Conservation (phyloP, 2,329 filamentous ascomycete genomes). For the Parastagonospora avenae region DNA sequence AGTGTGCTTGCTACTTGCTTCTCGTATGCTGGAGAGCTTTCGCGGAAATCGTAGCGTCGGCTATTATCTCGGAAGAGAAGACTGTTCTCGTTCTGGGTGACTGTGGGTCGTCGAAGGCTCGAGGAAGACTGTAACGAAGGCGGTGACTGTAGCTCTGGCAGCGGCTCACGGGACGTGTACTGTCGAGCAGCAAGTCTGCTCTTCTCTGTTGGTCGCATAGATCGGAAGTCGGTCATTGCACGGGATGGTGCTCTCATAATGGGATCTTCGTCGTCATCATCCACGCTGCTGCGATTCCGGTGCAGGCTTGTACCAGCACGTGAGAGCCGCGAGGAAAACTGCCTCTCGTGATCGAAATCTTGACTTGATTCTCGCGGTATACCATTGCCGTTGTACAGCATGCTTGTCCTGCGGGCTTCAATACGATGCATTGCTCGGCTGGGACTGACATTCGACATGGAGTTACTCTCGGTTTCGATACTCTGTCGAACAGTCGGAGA, state of each 20-base stretch:
- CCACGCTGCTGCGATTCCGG: conserved; percentile 39
- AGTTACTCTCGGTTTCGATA: conserved; percentile 44
- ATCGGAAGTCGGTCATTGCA: conserved; percentile 53
- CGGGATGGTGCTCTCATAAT: conserved; percentile 54
- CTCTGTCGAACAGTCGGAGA: conserved; percentile 39
- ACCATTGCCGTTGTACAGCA: conserved; percentile 23
- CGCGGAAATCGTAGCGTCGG: conserved; percentile 34
- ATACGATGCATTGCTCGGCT: conserved; percentile 50
- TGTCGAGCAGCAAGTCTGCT: conserved; percentile 35
- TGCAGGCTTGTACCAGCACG: conserved; percentile 48
- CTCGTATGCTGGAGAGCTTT: conserved; percentile 39
- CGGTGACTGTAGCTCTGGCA: conserved; percentile 43
- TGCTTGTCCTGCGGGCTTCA: conserved; percentile 50
- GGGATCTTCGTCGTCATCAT: conserved; percentile 45
- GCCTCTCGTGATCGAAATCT: conserved; percentile 27
- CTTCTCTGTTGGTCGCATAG: conserved; percentile 34
- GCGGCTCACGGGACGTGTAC: conserved; percentile 45
- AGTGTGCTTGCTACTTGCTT: conserved; percentile 31
- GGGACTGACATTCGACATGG: conserved; percentile 35
- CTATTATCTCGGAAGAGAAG: conserved; percentile 33
- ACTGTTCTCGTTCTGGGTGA: conserved; percentile 35
- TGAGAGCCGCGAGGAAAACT: conserved; percentile 35
- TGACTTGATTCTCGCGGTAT: conserved; percentile 38
- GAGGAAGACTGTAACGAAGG: conserved; percentile 34
- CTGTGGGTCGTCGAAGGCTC: conserved; percentile 38